Conservation (phyloP, 2,329 filamentous ascomycete genomes). For the Penicillium sp. region DNA sequence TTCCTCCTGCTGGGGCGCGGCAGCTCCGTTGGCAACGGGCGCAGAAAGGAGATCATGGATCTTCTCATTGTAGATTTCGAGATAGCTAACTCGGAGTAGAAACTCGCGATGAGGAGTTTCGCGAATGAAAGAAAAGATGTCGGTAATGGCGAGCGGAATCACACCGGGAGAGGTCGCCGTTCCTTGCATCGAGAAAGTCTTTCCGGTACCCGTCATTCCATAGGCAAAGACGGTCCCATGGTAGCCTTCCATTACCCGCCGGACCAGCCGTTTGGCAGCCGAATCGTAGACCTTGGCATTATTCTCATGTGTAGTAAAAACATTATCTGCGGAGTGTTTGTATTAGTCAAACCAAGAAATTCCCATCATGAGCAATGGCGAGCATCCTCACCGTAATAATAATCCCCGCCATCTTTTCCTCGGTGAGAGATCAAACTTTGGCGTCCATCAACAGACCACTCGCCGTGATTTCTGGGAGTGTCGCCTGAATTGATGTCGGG, state of each 20-base stretch:
- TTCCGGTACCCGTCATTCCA: conserved; percentile 97
- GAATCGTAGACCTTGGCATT: conserved; percentile 95
- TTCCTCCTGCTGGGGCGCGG: conserved; percentile 69
- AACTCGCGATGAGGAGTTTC: conserved; percentile 96
- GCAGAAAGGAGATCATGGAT: conserved; percentile 90
- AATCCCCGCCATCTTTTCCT: conserved; percentile 88
- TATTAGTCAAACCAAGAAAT: conserved; percentile 14
- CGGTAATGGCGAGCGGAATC: conserved; percentile 93
- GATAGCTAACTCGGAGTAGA: conserved; percentile 88
- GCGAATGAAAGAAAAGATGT: conserved; percentile 98
- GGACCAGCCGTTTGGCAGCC: conserved; percentile 86
- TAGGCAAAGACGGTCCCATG: conserved; percentile 98
- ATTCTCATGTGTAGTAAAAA: conserved; percentile 89
- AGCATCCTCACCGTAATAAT: conserved; percentile 71
- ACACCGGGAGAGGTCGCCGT: conserved; percentile 93
- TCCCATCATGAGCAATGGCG: too few relatives aligned
- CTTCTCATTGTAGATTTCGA: conserved; percentile 98
- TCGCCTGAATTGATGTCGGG: conserved; percentile 68
- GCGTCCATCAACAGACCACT: conserved; percentile 89
- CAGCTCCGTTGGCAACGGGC: conserved; percentile 55
- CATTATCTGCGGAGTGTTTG: conserved; percentile 67
- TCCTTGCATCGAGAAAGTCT: conserved; percentile 99
- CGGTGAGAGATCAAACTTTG: conserved; percentile 77
- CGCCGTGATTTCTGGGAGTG: conserved; percentile 65
- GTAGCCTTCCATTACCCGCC: conserved; percentile 98